Evolutionary conservation across 495 filamentous ascomycete genomes (phyloP).

Genomic region (Penicillium silybi): DNA sequence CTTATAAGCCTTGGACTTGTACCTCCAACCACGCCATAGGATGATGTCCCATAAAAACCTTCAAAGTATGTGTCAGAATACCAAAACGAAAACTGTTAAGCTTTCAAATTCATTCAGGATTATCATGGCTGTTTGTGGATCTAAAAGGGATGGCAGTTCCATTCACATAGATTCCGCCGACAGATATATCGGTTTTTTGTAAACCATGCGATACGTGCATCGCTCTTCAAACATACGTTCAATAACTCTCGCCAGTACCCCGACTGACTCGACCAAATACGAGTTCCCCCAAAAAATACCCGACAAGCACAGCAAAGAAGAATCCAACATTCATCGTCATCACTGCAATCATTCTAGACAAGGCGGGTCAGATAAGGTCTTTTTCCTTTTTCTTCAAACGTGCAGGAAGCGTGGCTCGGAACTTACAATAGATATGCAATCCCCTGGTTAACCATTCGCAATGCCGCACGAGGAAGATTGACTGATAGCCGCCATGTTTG

Average conservation of each 20-base stretch:
- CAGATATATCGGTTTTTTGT: no score
- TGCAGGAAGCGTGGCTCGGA: neutral
- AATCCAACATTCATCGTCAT: conserved; percentile 6
- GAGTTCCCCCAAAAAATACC: conserved; percentile 2
- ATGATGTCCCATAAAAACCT: no score
- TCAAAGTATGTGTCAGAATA: no score
- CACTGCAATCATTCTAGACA: conserved; percentile 2
- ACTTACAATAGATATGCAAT: neutral
- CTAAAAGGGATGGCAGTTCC: no score
- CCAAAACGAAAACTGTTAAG: no score
- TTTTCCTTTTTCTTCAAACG: neutral
- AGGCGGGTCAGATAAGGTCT: neutral
- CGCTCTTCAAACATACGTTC: no score
- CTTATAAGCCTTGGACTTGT: no score
- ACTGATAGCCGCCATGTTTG: neutral
- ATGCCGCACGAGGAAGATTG: neutral
- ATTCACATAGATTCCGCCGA: no score
- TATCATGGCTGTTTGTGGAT: no score
- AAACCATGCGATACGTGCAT: no score
- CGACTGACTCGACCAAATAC: neutral
- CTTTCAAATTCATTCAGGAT: no score
- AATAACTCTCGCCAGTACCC: neutral
- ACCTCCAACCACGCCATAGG: no score
- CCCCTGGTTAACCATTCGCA: neutral
- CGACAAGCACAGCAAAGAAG: conserved; percentile 2